These are phyloP conservation scores for Juglanconis sp. DNA, from an alignment of 2,329 filamentous ascomycete species.

Conservation along the genomic window DNA sequence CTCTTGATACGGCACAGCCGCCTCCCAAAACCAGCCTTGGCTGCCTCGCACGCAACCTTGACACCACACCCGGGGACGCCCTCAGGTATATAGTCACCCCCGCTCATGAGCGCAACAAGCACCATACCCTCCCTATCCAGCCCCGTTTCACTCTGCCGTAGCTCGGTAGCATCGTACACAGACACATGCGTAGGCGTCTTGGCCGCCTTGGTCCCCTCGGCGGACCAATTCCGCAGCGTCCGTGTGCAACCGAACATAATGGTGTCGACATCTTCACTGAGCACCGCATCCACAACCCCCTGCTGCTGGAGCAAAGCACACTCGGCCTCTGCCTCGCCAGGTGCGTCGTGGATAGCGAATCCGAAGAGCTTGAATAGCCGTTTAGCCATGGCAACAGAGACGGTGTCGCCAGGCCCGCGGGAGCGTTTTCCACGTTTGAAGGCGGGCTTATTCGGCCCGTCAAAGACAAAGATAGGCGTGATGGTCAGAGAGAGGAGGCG, in stretches of 20 bases:
- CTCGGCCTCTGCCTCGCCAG: slow-evolving; percentile 93
- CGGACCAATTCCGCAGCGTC: slow-evolving; percentile 79
- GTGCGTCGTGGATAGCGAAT: slow-evolving; percentile 79
- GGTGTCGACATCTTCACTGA: slow-evolving; percentile 95
- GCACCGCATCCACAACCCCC: slow-evolving; percentile 84
- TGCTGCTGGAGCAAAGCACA: slow-evolving; percentile 81
- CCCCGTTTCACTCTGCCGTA: slow-evolving; percentile 48
- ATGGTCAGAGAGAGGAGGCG: slow-evolving; percentile 47
- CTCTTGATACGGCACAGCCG: slow-evolving; percentile 65
- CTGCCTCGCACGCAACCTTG: slow-evolving; percentile 86
- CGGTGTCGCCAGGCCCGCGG: slow-evolving; percentile 58
- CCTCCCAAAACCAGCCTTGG: slow-evolving; percentile 79
- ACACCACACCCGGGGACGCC: slow-evolving; percentile 85
- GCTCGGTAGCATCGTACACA: slow-evolving; percentile 66
- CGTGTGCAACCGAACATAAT: slow-evolving; percentile 90
- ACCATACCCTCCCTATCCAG: slow-evolving; percentile 89
- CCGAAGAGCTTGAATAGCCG: slow-evolving; percentile 80
- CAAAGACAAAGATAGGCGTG: slow-evolving; percentile 52
- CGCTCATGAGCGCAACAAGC: slow-evolving; percentile 88
- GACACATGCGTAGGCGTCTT: slow-evolving; percentile 82
- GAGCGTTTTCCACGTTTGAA: slow-evolving; percentile 86
- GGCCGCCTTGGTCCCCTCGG: slow-evolving; percentile 61
- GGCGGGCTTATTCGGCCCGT: slow-evolving; percentile 51
- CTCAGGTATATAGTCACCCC: slow-evolving; percentile 87
- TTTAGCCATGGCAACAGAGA: slow-evolving; percentile 76